A percentile compares a stretch with the other conserved stretches of the same genome.
These are phyloP conservation scores for Babesia bovis DNA, from an alignment of 169 alveolate genomes.

Conservation along the genomic window DNA sequence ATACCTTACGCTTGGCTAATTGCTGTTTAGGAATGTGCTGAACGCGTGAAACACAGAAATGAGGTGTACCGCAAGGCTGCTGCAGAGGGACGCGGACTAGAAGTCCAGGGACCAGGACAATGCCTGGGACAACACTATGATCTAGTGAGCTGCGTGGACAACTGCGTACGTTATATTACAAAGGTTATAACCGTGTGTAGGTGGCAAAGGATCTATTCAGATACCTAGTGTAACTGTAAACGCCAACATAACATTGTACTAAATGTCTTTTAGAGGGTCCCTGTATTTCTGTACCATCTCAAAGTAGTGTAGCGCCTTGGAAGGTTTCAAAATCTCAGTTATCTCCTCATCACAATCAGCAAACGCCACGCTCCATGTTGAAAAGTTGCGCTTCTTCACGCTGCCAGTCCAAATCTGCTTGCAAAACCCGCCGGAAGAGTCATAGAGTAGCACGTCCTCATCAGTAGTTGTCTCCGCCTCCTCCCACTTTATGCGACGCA, in stretches of 20 bases:
- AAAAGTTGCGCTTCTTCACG: constrained; percentile 72
- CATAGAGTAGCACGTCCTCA: not conserved
- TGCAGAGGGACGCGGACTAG: constrained; percentile 24
- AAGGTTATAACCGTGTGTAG: not conserved
- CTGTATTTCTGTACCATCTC: constrained; percentile 66
- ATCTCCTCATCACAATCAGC: constrained; percentile 64
- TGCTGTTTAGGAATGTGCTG: constrained; percentile 56
- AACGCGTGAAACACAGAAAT: constrained; percentile 45
- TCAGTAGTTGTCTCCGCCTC: constrained; percentile 41
- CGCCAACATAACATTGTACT: not conserved
- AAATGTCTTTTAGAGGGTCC: constrained; percentile 64
- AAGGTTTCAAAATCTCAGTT: constrained; percentile 49
- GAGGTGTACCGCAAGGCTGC: constrained; percentile 32
- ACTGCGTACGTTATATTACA: constrained; percentile 38
- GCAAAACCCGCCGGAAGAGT: constrained; percentile 67
- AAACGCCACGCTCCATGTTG: constrained; percentile 72
- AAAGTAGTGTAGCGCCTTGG: constrained; percentile 62
- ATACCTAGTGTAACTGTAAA: constrained; percentile 21
- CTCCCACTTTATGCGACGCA: constrained; percentile 66
- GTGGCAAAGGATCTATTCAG: constrained; percentile 67
- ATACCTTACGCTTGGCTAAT: not conserved
- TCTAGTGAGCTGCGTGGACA: constrained; percentile 59
- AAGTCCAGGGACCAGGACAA: constrained; percentile 49
- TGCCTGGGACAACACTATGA: constrained; percentile 72
- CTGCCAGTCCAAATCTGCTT: constrained; percentile 77